A percentile compares a stretch with the other conserved stretches of the same genome.
These are phyloP conservation scores for Phytophthora boehmeriae DNA, from an alignment of 352 stramenopile genomes.

Conservation along the genomic window DNA sequence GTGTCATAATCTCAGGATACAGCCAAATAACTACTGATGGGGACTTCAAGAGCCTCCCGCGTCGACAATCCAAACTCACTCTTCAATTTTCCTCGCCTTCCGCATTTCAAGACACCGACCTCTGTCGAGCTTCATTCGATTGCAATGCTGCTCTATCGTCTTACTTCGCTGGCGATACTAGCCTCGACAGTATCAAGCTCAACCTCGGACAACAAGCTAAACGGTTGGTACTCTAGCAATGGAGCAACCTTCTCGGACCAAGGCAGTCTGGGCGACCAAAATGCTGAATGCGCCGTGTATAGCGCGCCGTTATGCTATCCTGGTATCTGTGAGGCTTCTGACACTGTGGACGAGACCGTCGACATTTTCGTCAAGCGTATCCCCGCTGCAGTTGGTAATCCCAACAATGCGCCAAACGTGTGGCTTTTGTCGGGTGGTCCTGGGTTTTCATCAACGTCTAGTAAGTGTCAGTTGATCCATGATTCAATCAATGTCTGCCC, in stretches of 20 bases:
- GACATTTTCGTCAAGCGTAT: background rate
- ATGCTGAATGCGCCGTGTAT: background rate
- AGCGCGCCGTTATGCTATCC: background rate
- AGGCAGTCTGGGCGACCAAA: background rate
- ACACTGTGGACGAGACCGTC: background rate
- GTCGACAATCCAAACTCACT: too few relatives aligned
- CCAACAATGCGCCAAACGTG: constrained; percentile 12
- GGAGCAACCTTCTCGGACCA: background rate
- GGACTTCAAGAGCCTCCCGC: too few relatives aligned
- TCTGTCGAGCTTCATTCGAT: too few relatives aligned
- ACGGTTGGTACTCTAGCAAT: background rate
- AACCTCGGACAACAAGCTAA: background rate
- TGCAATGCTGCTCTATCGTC: too few relatives aligned
- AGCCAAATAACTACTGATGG: too few relatives aligned
- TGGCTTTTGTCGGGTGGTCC: constrained; percentile 43
- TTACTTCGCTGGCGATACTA: too few relatives aligned
- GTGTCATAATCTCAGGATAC: too few relatives aligned
- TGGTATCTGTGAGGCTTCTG: background rate
- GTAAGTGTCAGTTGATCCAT: too few relatives aligned
- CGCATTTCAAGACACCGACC: too few relatives aligned
- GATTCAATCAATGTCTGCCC: too few relatives aligned
- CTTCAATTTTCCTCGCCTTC: too few relatives aligned
- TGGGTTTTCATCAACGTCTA: constrained; percentile 27
- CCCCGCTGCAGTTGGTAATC: background rate
- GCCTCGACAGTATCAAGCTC: too few relatives aligned